phyloP scores from a whole-genome alignment of 2,329 filamentous ascomycete genomes.

The Paecilomyces sp. region DNA sequence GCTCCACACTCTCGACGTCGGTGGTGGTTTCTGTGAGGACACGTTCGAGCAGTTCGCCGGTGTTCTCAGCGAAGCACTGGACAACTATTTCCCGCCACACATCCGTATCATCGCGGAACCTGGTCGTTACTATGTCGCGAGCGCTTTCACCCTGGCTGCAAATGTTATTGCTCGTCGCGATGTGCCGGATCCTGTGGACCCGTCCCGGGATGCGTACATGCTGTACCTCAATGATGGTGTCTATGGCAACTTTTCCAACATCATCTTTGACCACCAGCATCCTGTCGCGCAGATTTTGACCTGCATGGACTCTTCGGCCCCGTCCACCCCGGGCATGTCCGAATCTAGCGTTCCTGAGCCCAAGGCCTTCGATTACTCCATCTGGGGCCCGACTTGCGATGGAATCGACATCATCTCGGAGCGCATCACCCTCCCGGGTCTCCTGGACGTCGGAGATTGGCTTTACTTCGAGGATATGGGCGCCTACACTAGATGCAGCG shows the following conservation, averaged over 20 bases:
- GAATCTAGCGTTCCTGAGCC: constrained; percentile 6
- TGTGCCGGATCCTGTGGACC: constrained; percentile 59
- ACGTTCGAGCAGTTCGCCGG: constrained; percentile 86
- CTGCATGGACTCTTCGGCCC: constrained; percentile 55
- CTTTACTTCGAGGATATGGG: constrained; percentile 99
- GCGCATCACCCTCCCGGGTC: constrained; percentile 67
- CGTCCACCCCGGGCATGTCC: constrained; percentile 32
- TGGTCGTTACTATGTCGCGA: constrained; percentile 89
- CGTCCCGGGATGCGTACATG: constrained; percentile 65
- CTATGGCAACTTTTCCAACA: constrained; percentile 98
- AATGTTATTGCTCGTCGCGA: constrained; percentile 94
- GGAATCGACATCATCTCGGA: constrained; percentile 92
- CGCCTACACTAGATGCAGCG: constrained; percentile 96
- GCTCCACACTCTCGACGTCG: constrained; percentile 85
- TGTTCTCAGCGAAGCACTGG: constrained; percentile 70
- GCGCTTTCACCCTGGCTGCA: constrained; percentile 89
- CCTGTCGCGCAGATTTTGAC: constrained; percentile 77
- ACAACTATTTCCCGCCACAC: constrained; percentile 77
- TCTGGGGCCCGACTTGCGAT: constrained; percentile 98
- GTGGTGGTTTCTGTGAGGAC: constrained; percentile 85
- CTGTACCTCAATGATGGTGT: constrained; percentile 95
- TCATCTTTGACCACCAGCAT: constrained; percentile 98
- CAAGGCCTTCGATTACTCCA: constrained; percentile 71
- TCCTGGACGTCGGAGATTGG: constrained; percentile 91
- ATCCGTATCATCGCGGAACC: constrained; percentile 92